Percentiles rank a stretch among this genome's conserved stretches.
phyloP scores from a whole-genome alignment of 495 filamentous ascomycete genomes.

The Delitschia confertaspora region DNA sequence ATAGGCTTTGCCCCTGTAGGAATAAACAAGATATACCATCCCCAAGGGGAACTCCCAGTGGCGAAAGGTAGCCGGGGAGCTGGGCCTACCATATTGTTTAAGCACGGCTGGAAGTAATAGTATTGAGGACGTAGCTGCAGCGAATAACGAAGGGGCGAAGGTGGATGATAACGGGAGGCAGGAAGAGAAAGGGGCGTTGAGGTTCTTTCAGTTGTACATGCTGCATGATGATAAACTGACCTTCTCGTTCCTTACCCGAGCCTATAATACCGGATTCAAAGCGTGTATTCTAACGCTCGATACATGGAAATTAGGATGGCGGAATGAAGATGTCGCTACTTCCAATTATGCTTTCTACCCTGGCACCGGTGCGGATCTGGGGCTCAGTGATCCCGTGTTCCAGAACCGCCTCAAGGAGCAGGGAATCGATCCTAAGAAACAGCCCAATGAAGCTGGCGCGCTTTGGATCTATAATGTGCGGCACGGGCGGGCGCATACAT shows the following conservation, averaged over 20 bases:
- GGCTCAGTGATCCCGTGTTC: conserved; percentile 52
- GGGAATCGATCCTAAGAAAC: conserved; percentile 45
- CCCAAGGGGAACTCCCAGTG: conserved; percentile 48
- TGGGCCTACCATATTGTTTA: conserved; percentile 19
- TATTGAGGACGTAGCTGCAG: conserved; percentile 57
- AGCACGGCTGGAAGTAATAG: conserved; percentile 50
- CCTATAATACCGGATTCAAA: conserved; percentile 47
- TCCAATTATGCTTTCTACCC: conserved; percentile 59
- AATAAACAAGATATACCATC: conserved; percentile 58
- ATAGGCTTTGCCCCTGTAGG: conserved; percentile 60
- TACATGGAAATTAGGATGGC: conserved; percentile 59
- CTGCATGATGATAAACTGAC: conserved; percentile 54
- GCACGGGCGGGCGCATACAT: conserved; percentile 52
- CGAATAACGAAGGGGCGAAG: conserved; percentile 52
- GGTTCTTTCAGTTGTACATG: conserved; percentile 54
- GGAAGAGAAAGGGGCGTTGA: conserved; percentile 47
- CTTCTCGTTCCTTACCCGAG: conserved; percentile 47
- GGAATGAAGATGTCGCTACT: conserved; percentile 49
- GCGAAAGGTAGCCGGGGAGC: conserved; percentile 32
- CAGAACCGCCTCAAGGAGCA: conserved; percentile 41
- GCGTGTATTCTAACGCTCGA: conserved; percentile 56
- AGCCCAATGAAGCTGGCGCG: conserved; percentile 44
- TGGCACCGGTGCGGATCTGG: conserved; percentile 48
- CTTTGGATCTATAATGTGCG: conserved; percentile 60
- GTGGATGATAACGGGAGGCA: conserved; percentile 52